Percentiles rank a stretch among this genome's conserved stretches.
These are phyloP conservation scores for Lathyrus oleraceus DNA, from an alignment of 306 rosid species.

Conservation along the genomic window DNA sequence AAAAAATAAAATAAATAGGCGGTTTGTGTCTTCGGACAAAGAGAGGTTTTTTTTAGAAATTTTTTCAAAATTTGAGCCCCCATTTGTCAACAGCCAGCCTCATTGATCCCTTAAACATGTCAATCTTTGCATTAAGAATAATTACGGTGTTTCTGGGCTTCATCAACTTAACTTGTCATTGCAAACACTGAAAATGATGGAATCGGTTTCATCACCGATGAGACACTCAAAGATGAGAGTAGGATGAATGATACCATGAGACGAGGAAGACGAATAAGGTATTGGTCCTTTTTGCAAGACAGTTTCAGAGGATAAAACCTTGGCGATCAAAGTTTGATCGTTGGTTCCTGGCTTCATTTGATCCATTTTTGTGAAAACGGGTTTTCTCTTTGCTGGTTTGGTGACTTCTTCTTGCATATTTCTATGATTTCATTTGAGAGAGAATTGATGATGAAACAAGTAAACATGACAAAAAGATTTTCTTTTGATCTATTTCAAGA, in stretches of 20 bases:
- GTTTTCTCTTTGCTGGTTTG: slow-evolving; percentile 62
- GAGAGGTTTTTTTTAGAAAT: too few species aligned
- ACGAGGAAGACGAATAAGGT: slow-evolving; percentile 47
- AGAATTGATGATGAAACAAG: too few species aligned
- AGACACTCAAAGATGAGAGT: slow-evolving; percentile 85
- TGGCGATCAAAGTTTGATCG: slow-evolving; percentile 73
- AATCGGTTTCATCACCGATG: slow-evolving; percentile 78
- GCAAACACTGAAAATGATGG: slow-evolving; percentile 80
- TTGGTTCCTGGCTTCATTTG: slow-evolving; percentile 74
- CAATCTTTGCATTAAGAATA: slow-evolving; percentile 53
- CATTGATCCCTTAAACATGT: slow-evolving; percentile 57
- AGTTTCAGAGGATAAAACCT: slow-evolving; percentile 58
- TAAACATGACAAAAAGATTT: too few species aligned
- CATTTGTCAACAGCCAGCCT: slow-evolving; percentile 52
- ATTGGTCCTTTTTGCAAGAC: slow-evolving; percentile 73
- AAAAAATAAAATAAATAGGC: too few species aligned
- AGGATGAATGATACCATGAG: slow-evolving; percentile 54
- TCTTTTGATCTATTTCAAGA: too few species aligned
- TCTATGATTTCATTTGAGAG: background rate
- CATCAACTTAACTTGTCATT: slow-evolving; percentile 75
- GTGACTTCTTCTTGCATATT: slow-evolving; percentile 12
- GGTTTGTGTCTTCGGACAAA: too few species aligned
- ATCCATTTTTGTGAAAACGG: slow-evolving; percentile 72
- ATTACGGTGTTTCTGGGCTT: slow-evolving; percentile 44
- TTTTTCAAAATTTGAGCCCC: too few species aligned